Base-by-base conservation (phyloP, 768 basidiomycete species). In the Albatrellus ellisii region DNA sequence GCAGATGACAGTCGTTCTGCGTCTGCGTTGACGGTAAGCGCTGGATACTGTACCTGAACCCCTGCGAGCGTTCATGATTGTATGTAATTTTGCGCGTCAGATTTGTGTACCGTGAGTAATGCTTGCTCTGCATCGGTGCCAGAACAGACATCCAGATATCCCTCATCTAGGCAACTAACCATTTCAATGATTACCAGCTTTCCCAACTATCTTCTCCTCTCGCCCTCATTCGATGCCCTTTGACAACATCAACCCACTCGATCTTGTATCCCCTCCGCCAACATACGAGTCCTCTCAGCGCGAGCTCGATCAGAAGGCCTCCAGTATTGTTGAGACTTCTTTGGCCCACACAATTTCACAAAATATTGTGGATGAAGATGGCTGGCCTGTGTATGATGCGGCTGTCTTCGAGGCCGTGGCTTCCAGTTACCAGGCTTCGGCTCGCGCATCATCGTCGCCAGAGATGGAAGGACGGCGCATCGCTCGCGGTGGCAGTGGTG, bases 221-320 rank as follows among this genome's bases (percentile, higher is more conserved):
- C 29, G 2, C n/a, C 36, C 26, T 39, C 24, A 25, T 21, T 22
- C 29, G n/a, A 47, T 48, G 39, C 32, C 26, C 20, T 25, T 15
- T 36, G 18, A 24, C 24, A 11, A 39, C 17, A n/a, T 9, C 2
- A 43, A 35, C 17, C 44, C 47, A 5, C 39, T 28, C 5, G 32
- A 41, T 25, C 0, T 29, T 12, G 21, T 37, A n/a, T 28, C 47
- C 8, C 50, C 47, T 26, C 50, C 50, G 3, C 26, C 40, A 12
- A 31, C 50, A 26, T 51, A 51, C 28, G 41, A 50, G 18, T 8
- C 41, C n/a, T 49, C 50, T 14, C 27, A 38, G 11, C 24, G 43
- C 9, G 43, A 48, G 3, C 40, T 48, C 9, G 43, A 48, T 29
- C 41, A 34, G n/a, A 50, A 50, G 35, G 36, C 40, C 4, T 39